Evolutionary conservation across 495 filamentous ascomycete genomes (phyloP), one percentile per base, ranked within the genome.

Genomic region (Penicillium macrosclerotiorum): DNA sequence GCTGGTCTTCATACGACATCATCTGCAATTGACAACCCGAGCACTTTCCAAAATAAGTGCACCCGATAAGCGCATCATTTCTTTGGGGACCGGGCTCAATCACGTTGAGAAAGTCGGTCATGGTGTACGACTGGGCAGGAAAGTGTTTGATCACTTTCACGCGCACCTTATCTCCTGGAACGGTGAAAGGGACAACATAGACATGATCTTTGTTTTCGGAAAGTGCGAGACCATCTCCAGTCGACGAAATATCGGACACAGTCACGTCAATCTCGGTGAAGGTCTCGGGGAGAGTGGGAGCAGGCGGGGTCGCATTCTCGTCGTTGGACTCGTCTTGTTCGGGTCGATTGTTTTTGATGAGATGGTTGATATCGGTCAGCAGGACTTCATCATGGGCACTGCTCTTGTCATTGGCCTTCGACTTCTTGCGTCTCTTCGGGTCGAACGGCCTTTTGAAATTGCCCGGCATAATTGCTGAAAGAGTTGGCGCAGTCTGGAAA

Each of bases 21-120:
- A 96, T 96, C 66, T 98, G 93, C 60, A 96, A 88, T 69, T 97
- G 94, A 59, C 93, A 98, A 4, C 93, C 93, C 0, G 88, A 88
- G 63, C 93, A 98, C 40, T 74, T 79, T 24, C 77, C 67, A 58
- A 98, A 98, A 70, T 97, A 97, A 53, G 78, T 72, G 73, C 93
- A 98, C 33, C 75, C 68, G 54, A 95, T 77, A 2, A 82, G 75
- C 33, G 71, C 75, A 59, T 96, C 89, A 50, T 96, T 81, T 51
- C 93, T 83, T 29, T 84, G 69, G 1, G 82, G 77, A 0, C 89
- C 89, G 0, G 93, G 81, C 34, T 74, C 76, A 24, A 86, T 68
- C 12, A 96, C 83, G 16, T 80, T 82, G 55, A 97, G 39, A 47
- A 96, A 89, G 63, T 96, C 90, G 37, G 89, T 81, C 5, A 85